Conservation (phyloP, 73 alveolate genomes). For the Breviolum minutum region DNA sequence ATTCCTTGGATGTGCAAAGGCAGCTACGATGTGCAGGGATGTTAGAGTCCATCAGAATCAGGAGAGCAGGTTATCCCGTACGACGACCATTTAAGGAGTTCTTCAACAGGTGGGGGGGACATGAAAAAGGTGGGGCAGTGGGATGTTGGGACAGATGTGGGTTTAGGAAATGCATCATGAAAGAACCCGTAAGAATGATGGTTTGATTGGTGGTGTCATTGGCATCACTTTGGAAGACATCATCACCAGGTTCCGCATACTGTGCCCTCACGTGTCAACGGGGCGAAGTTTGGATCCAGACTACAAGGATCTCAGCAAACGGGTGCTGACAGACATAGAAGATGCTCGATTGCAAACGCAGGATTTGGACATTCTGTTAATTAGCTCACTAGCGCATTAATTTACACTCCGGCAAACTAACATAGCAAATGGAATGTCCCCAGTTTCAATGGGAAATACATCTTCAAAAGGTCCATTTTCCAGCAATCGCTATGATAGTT, state of each 20-base stretch:
- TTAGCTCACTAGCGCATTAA: no score
- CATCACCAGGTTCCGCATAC: constrained; percentile 45
- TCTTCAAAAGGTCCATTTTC: no score
- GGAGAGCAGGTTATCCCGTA: constrained; percentile 97
- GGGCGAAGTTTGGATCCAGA: constrained; percentile 70
- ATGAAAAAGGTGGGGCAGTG: not conserved
- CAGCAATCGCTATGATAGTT: no score
- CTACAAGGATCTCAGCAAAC: constrained; percentile 73
- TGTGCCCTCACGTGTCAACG: constrained; percentile 54
- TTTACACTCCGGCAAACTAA: no score
- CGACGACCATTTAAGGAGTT: constrained; percentile 97
- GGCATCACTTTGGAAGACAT: not conserved
- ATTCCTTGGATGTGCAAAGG: constrained; percentile 97
- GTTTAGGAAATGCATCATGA: no score
- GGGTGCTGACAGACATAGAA: constrained; percentile 34
- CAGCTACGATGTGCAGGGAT: constrained; percentile 99
- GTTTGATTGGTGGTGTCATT: no score
- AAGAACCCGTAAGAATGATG: no score
- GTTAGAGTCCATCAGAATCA: constrained; percentile 99
- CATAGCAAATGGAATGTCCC: no score
- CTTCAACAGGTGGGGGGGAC: constrained; percentile 83
- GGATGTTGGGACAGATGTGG: not conserved
- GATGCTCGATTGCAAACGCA: not conserved
- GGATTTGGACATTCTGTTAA: no score
- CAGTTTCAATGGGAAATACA: no score